These are phyloP conservation scores for Apocynum venetum DNA, from an alignment of 257 asterid species.

Conservation along the genomic window DNA sequence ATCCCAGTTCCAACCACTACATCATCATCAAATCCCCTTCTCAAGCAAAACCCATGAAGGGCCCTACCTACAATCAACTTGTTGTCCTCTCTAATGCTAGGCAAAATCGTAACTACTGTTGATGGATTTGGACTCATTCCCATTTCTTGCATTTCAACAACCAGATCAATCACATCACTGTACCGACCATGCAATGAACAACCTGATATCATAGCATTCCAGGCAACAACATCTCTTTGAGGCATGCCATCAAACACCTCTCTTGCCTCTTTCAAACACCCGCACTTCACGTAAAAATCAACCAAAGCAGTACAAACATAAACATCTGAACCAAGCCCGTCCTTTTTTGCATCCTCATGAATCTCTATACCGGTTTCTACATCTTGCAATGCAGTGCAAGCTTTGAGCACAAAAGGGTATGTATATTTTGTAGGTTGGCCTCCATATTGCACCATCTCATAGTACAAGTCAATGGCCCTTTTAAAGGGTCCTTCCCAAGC, in stretches of 20 bases:
- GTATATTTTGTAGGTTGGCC: slow-evolving; percentile 66
- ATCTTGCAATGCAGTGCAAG: slow-evolving; percentile 75
- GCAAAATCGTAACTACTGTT: slow-evolving; percentile 60
- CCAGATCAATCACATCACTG: slow-evolving; percentile 40
- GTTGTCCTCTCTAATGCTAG: slow-evolving; percentile 50
- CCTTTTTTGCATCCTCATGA: slow-evolving; percentile 47
- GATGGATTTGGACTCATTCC: slow-evolving; percentile 63
- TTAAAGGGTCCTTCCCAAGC: slow-evolving; percentile 80
- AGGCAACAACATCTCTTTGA: slow-evolving; percentile 69
- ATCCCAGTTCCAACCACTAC: slow-evolving; percentile 74
- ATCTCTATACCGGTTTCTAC: slow-evolving; percentile 46
- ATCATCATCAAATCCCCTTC: slow-evolving; percentile 49
- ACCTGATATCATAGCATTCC: slow-evolving; percentile 86
- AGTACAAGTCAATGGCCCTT: slow-evolving; percentile 55
- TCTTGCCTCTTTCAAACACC: slow-evolving; percentile 55
- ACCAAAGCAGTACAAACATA: slow-evolving; percentile 78
- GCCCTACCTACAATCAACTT: slow-evolving; percentile 54
- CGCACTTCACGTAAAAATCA: slow-evolving; percentile 72
- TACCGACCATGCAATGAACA: slow-evolving; percentile 54
- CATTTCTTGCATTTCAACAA: slow-evolving; percentile 48
- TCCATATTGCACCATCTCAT: slow-evolving; percentile 61
- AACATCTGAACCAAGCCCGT: slow-evolving; percentile 46
- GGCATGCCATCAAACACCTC: slow-evolving; percentile 58
- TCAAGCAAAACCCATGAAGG: slow-evolving; percentile 63
- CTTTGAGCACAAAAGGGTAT: slow-evolving; percentile 83